A percentile compares a stretch with the other conserved stretches of the same genome.
These are phyloP conservation scores for Cucurbita maxima DNA, from an alignment of 306 rosid genomes.

Conservation along the genomic window DNA sequence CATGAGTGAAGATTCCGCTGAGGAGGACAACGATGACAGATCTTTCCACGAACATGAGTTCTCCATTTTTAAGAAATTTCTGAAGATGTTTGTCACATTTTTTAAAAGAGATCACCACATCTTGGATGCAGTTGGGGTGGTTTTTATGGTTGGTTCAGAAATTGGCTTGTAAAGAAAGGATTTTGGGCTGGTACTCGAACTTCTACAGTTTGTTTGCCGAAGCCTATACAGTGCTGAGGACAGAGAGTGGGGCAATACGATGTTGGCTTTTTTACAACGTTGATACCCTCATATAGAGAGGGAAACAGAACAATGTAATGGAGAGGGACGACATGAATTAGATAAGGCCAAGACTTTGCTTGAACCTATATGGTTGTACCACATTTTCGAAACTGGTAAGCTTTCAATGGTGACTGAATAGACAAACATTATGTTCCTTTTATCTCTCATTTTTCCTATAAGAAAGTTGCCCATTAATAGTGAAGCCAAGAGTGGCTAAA, in stretches of 20 bases:
- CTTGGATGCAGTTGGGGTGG: constrained; percentile 44
- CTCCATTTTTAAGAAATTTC: constrained; percentile 40
- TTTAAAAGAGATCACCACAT: constrained; percentile 36
- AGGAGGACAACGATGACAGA: constrained; percentile 23
- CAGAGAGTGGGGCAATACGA: constrained; percentile 53
- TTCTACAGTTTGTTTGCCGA: constrained; percentile 45
- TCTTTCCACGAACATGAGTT: constrained; percentile 16
- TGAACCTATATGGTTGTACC: constrained; percentile 80
- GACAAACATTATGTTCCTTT: neutral
- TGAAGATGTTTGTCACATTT: constrained; percentile 26
- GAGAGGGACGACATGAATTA: constrained; percentile 34
- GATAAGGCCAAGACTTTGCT: constrained; percentile 37
- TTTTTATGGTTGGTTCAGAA: constrained; percentile 42
- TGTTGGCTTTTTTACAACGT: constrained; percentile 54
- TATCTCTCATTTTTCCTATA: neutral
- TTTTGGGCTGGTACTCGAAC: constrained; percentile 42
- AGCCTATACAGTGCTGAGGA: constrained; percentile 40
- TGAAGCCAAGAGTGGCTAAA: neutral
- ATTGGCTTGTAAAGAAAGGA: constrained; percentile 48
- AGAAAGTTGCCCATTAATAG: neutral
- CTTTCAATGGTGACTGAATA: constrained; percentile 42
- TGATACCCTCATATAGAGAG: constrained; percentile 53
- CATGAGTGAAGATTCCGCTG: constrained; percentile 15
- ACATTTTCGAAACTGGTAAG: constrained; percentile 59
- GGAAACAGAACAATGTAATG: constrained; percentile 26